Base-by-base conservation (phyloP, 1,284 basidiomycete species). In the Ustilago crameri region DNA sequence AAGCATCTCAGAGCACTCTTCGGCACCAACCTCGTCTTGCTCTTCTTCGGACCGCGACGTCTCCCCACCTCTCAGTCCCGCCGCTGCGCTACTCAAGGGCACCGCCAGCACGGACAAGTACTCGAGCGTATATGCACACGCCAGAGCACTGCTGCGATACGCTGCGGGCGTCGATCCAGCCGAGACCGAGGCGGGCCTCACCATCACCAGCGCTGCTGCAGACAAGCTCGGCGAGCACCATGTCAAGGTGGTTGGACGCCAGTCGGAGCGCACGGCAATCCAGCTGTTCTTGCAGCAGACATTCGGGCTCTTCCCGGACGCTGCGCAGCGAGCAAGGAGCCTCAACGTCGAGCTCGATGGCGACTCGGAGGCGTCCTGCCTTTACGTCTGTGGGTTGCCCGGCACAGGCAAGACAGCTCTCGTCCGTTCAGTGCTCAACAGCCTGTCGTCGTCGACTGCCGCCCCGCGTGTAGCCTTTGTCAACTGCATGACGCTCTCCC, bases 341-440 rank as follows among this genome's bases (percentile, higher is more conserved):
- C 51, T 61, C 46, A 49, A 47, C 26, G 67, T 75, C 15, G 59
- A 72, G 56, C 68, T 78, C 30, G 74, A 78, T 34, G 76, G 76
- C 22, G 71, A 75, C 40, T 14, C 57, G 2, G 65, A 72, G 26
- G 73, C 76, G 0, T 67, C 70, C 4, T 66, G 76, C 51, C 75
- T 85, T 20, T 85, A 85, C 73, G 78, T 85, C 30, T 85, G 84
- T 23, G 85, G 85, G n/a, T 77, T 84, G 26, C 84, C 85, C 3
- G 85, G 85, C 1, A 85, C 84, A 4, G 85, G 85, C 47, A 85
- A 85, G 72, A 85, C 85, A 10, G 84, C 84, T 3, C 77, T 85
- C 2, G 69, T 85, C 3, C 74, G 75, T 1, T 75, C 79, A 4
- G 75, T 84, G n/a, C 56, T 85, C 18, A 64, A 65, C 20, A 74